Percentiles rank a stretch among this genome's conserved stretches.
These are phyloP conservation scores for Dendrocalamus sinicus DNA, from an alignment of 176 grass and related monocot species.

Conservation along the genomic window DNA sequence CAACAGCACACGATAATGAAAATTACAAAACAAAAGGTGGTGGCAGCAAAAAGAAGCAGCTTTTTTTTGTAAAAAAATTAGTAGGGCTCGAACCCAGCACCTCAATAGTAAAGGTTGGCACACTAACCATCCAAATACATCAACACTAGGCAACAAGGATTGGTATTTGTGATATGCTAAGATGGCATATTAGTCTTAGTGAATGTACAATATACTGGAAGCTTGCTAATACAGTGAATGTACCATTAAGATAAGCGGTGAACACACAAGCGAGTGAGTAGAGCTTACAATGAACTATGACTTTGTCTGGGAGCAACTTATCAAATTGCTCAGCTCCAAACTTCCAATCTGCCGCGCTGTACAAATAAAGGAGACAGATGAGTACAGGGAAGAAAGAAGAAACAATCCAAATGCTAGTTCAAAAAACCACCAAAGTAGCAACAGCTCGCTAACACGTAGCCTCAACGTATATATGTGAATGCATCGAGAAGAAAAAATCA, in stretches of 20 bases:
- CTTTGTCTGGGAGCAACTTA: slow-evolving; percentile 64
- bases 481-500: background rate
- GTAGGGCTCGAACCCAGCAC: background rate
- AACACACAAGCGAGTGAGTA: background rate
- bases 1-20: background rate
- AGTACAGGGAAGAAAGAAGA: slow-evolving; percentile 14
- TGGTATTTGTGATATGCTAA: slow-evolving; percentile 13
- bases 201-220: background rate
- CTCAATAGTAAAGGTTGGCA: background rate
- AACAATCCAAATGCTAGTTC: no score
- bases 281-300: slow-evolving; percentile 91
- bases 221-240: background rate
- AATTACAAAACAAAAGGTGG: background rate
- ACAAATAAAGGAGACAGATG: slow-evolving; percentile 41
- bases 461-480: background rate
- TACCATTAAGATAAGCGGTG: background rate
- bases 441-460: background rate
- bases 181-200: background rate
- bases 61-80: background rate
- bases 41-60: background rate
- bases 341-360: slow-evolving; percentile 77
- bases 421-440: background rate
- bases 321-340: slow-evolving; percentile 81
- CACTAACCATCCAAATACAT: slow-evolving; percentile 18
- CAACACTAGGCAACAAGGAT: background rate